Evolutionary conservation across 2,329 filamentous ascomycete species (phyloP), one percentile per base, ranked within the genome.

Genomic region (Calonectria henricotiae): DNA sequence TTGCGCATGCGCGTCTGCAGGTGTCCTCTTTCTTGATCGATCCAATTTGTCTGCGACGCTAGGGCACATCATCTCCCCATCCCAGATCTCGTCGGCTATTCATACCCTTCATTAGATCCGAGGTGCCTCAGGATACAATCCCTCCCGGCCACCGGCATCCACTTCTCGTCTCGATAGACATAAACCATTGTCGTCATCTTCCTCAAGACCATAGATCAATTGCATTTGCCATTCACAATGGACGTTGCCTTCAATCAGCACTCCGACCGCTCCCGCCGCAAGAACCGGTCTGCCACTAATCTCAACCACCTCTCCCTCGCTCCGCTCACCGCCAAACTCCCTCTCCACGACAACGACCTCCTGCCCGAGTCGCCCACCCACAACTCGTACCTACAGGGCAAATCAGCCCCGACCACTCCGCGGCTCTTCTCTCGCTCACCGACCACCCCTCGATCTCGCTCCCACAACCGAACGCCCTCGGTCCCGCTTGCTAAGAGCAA

Each of bases 381-480:
- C 63, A 65, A 63, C 46, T 76, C 89, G 20, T 91, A 92, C 76
- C 84, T 91, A 17, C 86, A 90, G 78, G 88, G 87, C 75, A 89
- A 88, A 76, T 91, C 91, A 25, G 89, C 89, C 2, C 90, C 91
- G 5, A 88, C 89, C 2, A 92, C 91, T 2, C 91, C 91, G 8
- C 86, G 89, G 25, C 86, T 92, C 32, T 85, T 93, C 49, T 88
- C 89, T 23, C 87, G 86, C 66, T 89, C 89, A 7, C 86, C 87
- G 25, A 87, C 86, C 7, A 84, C 85, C 43, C 83, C 86, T 27
- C 83, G 84, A 55, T 87, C 86, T 30, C 84, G 83, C 70, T 85
- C 85, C 37, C 83, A 85, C 47, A 83, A 83, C 68, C 83, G 84
- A 73, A 82, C 79, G 17, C 77, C 82, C 64, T 84, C 83, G 17